These are phyloP conservation scores for Anisodus tanguticus DNA, from an alignment of 257 asterid genomes.

Conservation along the genomic window DNA sequence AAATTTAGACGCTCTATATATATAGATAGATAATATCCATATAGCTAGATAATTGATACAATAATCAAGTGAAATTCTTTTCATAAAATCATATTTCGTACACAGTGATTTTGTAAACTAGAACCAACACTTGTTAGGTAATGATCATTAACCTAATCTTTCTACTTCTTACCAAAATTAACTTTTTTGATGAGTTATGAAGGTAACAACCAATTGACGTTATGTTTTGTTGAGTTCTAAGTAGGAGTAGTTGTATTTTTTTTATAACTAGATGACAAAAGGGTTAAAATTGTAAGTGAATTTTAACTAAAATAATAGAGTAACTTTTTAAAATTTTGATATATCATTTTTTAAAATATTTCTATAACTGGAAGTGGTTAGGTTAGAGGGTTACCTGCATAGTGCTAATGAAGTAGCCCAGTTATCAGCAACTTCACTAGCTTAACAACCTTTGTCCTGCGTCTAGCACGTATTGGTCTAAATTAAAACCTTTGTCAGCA, in stretches of 20 bases:
- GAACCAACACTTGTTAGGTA: neutral
- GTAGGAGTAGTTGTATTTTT: neutral
- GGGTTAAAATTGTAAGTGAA: neutral
- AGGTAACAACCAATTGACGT: neutral
- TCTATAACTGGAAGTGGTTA: neutral
- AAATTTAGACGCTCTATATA: no score
- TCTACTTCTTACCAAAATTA: neutral
- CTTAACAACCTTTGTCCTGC: neutral
- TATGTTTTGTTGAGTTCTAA: neutral
- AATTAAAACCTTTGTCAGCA: neutral
- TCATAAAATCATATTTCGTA: neutral
- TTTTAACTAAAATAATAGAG: no score
- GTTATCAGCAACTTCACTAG: neutral
- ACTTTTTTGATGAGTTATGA: neutral
- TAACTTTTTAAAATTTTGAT: no score
- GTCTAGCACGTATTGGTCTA: neutral
- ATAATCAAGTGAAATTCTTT: no score
- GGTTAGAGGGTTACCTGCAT: neutral
- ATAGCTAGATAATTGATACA: no score
- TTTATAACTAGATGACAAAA: neutral
- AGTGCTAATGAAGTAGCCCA: neutral
- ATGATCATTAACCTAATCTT: neutral
- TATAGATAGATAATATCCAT: no score
- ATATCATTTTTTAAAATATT: neutral
- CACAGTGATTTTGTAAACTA: neutral